Conservation (phyloP, 2,329 filamentous ascomycete genomes). For the Xylariaceae sp. region DNA sequence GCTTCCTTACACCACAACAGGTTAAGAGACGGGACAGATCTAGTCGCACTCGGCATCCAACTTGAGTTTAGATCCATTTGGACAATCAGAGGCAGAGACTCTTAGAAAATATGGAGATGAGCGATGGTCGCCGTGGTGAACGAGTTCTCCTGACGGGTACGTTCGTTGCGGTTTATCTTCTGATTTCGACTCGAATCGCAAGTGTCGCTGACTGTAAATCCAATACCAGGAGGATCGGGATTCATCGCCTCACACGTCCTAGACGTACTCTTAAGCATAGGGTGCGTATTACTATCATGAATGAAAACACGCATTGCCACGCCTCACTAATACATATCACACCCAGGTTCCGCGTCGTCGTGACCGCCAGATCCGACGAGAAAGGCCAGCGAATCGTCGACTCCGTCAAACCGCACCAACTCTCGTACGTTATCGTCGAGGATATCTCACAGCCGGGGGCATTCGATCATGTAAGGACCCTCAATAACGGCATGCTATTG, state of each 20-base stretch:
- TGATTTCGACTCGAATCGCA: too few relatives aligned
- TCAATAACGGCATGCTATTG: background rate
- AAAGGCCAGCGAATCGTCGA: constrained; percentile 43
- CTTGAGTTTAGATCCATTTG: too few relatives aligned
- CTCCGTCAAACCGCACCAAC: constrained; percentile 34
- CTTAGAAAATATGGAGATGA: background rate
- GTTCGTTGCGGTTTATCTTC: background rate
- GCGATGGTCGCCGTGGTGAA: constrained; percentile 2
- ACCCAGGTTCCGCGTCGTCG: constrained; percentile 39
- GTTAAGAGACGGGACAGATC: background rate
- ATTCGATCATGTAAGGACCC: constrained; percentile 51
- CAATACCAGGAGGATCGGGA: constrained; percentile 42
- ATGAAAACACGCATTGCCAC: constrained; percentile 35
- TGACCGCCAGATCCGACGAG: constrained; percentile 43
- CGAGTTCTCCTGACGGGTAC: constrained; percentile 31
- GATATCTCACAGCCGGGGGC: constrained; percentile 66
- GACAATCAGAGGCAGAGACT: background rate
- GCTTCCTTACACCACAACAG: background rate
- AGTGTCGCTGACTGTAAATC: background rate
- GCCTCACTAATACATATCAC: background rate
- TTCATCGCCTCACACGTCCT: constrained; percentile 52
- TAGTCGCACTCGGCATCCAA: too few relatives aligned
- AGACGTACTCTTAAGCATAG: constrained; percentile 40
- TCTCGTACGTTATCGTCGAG: constrained; percentile 54
- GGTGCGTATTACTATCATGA: constrained; percentile 26